These are phyloP conservation scores for Macrotyloma uniflorum DNA, from an alignment of 306 rosid genomes.

Conservation along the genomic window DNA sequence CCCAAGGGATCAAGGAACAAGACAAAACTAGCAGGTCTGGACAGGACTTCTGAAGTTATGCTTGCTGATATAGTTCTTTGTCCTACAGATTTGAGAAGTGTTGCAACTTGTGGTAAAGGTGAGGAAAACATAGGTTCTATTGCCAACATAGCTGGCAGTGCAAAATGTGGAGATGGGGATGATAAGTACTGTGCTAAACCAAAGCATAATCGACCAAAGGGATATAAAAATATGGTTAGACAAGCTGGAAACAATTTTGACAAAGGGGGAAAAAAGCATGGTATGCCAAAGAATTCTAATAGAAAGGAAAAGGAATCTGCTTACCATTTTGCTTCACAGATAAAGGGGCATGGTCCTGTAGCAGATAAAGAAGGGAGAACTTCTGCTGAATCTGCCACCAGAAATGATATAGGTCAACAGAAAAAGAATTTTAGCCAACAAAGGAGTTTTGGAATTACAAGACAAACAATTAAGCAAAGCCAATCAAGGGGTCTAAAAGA, in stretches of 20 bases:
- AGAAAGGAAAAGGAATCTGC: constrained; percentile 31
- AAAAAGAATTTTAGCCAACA: neutral
- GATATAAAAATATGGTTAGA: neutral
- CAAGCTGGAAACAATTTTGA: constrained; percentile 24
- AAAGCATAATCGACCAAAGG: neutral
- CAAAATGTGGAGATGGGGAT: no score
- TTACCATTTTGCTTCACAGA: constrained; percentile 14
- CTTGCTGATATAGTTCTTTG: no score
- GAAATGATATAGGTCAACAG: constrained; percentile 14
- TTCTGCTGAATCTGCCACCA: constrained; percentile 16
- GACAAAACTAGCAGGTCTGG: neutral
- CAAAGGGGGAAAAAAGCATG: neutral
- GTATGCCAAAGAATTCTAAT: constrained; percentile 30
- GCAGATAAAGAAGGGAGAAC: constrained; percentile 30
- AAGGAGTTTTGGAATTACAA: neutral
- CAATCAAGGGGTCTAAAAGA: neutral
- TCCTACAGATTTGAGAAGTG: no score
- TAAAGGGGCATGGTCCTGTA: constrained; percentile 30
- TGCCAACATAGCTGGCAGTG: no score
- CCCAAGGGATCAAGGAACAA: neutral
- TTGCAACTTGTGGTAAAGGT: no score
- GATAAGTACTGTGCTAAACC: no score
- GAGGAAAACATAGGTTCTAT: no score
- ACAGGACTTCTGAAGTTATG: neutral
- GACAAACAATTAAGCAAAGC: neutral